Evolutionary conservation across 768 basidiomycete genomes (phyloP), one percentile per base, ranked within the genome.

Genomic region (Dioszegia hungarica): DNA sequence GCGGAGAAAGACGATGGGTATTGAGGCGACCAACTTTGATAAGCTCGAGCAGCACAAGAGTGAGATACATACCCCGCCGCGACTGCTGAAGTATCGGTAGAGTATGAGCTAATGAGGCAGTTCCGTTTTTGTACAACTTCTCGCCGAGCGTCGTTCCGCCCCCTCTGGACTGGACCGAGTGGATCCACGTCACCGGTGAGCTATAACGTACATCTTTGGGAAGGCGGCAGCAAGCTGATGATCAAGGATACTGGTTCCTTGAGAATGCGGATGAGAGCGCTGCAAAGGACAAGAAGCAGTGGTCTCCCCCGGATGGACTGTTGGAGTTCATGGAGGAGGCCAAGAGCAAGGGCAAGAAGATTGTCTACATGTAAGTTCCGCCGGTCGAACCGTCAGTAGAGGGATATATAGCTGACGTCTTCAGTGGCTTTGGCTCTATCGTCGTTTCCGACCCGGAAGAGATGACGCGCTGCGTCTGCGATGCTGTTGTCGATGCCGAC

Each of bases 51-150:
- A 89, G 33, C 92, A 98, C 78, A 95, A 93, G 78, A 50, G 65
- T 67, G 46, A 46, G 62, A 47, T 19, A 10, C 8, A 15, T n/a
- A 14, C 47, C 50, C 25, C n/a, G 28, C 12, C n/a, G 8, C 14
- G 28, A 3, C 8, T 50, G 48, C 19, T 54, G 34, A 36, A 11
- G 20, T 5, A n/a, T 28, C n/a, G n/a, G n/a, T n/a, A n/a, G n/a
- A n/a, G n/a, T n/a, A n/a, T n/a, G n/a, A 17, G 49, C 44, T 54
- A 22, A 58, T 31, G 15, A n/a, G 9, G 24, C 14, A 67, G 89
- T 94, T 47, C 94, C 94, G 2, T 99, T 98, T 79, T 76, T 99
- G 28, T 99, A 99, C 77, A 98, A 97, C 75, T 98, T 98, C 73
- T 93, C 90, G 68, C 89, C 92, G 1, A 80, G 83, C 28, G 81